Conservation (phyloP, 202 grass and related monocot species). For the Cymbopogon flexuosus region DNA sequence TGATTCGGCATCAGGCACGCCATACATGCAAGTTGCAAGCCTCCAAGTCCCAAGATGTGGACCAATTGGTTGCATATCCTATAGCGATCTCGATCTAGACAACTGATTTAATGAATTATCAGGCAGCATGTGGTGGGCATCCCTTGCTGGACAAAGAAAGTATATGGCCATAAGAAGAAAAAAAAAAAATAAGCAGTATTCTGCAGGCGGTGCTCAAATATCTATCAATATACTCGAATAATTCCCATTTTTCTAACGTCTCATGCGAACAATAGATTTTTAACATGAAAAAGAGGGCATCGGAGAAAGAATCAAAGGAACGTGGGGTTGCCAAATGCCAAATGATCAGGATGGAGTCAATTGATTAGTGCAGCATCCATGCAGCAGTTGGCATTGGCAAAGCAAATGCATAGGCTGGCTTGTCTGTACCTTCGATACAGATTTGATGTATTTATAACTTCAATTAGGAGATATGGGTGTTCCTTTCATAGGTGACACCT, state of each 20-base stretch:
- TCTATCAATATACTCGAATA: neutral
- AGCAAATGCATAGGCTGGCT: slow-evolving; percentile 21
- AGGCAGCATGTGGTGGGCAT: slow-evolving; percentile 30
- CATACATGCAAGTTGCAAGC: slow-evolving; percentile 2
- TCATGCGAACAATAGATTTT: neutral
- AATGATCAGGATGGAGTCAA: slow-evolving; percentile 1
- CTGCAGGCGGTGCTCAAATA: neutral
- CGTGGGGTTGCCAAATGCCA: slow-evolving; percentile 18
- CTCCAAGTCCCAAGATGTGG: slow-evolving; percentile 26
- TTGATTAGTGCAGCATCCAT: neutral
- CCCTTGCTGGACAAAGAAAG: neutral
- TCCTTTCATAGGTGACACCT: slow-evolving; percentile 11
- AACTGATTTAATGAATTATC: slow-evolving; percentile 32
- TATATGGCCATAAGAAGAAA: neutral
- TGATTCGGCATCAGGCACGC: slow-evolving; percentile 1
- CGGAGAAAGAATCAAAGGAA: neutral
- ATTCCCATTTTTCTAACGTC: neutral
- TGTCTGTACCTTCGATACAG: slow-evolving; percentile 24
- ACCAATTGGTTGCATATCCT: slow-evolving; percentile 5
- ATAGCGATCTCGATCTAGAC: slow-evolving; percentile 26
- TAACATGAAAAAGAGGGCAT: neutral
- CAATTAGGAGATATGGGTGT: slow-evolving; percentile 21
- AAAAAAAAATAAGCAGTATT: neutral
- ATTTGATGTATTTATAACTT: slow-evolving; percentile 32
- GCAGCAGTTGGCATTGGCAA: slow-evolving; percentile 27